Conservation (phyloP, 23 red algal species). For the Gracilaria domingensis region DNA sequence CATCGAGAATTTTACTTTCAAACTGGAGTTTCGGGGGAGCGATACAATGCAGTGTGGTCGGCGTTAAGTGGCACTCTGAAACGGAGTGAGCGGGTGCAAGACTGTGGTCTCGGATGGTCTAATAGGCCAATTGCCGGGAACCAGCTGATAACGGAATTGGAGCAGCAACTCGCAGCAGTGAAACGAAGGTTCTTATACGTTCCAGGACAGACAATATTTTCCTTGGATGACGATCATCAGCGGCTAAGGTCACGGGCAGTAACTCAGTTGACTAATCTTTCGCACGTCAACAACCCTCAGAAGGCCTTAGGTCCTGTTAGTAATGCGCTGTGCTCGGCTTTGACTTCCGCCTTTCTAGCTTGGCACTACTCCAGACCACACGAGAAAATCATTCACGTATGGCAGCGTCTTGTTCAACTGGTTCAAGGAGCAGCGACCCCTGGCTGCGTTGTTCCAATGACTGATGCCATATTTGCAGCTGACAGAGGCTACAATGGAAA, state of each 20-base stretch:
- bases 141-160: constrained; percentile 31
- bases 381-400: constrained; percentile 21
- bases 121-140: neutral
- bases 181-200: constrained; percentile 13
- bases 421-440: constrained; percentile 7
- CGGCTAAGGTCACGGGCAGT: neutral
- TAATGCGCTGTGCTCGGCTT: constrained; percentile 40
- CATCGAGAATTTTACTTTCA: constrained; percentile 29
- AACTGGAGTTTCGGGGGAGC: constrained; percentile 5
- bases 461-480: constrained; percentile 9
- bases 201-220: constrained; percentile 3
- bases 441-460: neutral
- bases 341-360: constrained; percentile 30
- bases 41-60: neutral
- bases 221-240: constrained; percentile 36
- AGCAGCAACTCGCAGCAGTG: constrained; percentile 1
- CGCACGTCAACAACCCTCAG: constrained; percentile 20
- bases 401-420: neutral
- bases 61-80: constrained; percentile 3
- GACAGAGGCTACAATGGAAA: constrained; percentile 30
- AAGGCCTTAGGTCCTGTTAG: constrained; percentile 29
- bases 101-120: neutral
- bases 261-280: constrained; percentile 24
- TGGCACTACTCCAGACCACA: constrained; percentile 23
- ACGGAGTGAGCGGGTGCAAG: neutral